Percentiles rank a stretch among this genome's conserved stretches.
These are phyloP conservation scores for Asterionellopsis glacialis DNA, from an alignment of 108 stramenopile genomes.

Conservation along the genomic window DNA sequence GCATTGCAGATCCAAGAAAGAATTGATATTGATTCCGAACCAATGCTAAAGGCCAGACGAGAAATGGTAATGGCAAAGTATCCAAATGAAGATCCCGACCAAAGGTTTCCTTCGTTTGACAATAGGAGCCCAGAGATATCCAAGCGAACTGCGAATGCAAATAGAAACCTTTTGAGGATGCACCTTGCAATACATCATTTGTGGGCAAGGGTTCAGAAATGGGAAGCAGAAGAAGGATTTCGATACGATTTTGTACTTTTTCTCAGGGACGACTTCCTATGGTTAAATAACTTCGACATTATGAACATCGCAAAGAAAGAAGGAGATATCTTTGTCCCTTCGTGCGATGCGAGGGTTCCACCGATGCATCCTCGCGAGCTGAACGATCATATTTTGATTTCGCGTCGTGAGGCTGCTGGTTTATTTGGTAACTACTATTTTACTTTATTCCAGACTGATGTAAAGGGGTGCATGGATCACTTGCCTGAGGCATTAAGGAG, in stretches of 20 bases:
- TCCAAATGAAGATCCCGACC: slow-evolving; percentile 10
- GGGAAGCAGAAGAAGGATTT: slow-evolving; percentile 5
- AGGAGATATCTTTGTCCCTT: too few species aligned
- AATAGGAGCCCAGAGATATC: neutral
- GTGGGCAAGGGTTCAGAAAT: slow-evolving; percentile 5
- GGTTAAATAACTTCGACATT: slow-evolving; percentile 1
- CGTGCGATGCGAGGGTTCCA: too few species aligned
- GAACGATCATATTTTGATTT: too few species aligned
- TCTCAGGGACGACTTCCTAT: slow-evolving; percentile 16
- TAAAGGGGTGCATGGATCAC: too few species aligned
- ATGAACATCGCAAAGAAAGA: too few species aligned
- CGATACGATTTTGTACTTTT: slow-evolving; percentile 20
- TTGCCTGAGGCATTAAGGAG: too few species aligned
- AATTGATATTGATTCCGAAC: slow-evolving; percentile 9
- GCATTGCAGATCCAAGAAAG: slow-evolving; percentile 1
- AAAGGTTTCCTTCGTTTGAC: slow-evolving; percentile 16
- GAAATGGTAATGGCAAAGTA: neutral
- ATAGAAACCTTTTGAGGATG: neutral
- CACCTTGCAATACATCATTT: slow-evolving; percentile 5
- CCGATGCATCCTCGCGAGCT: too few species aligned
- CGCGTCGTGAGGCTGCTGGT: too few species aligned
- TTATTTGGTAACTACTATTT: too few species aligned
- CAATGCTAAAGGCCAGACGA: slow-evolving; percentile 3
- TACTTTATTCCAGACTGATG: too few species aligned
- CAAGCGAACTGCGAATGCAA: too few species aligned